A percentile compares a stretch with the other conserved stretches of the same genome.
phyloP scores from a whole-genome alignment of 78 protist genomes.

The Diacronema lutheri region DNA sequence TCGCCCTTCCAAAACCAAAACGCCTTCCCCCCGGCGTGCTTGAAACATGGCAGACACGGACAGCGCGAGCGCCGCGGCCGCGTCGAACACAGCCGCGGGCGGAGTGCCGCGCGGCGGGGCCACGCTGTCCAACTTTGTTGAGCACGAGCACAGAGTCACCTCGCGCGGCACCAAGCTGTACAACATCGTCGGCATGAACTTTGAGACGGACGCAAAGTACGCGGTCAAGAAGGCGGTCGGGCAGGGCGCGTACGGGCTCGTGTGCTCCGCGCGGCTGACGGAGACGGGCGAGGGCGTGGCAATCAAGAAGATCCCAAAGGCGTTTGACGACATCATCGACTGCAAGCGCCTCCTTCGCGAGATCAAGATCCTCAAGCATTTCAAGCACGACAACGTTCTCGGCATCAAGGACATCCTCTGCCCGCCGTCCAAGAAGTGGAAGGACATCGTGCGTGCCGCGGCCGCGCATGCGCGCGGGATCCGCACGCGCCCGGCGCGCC shows the following conservation, averaged over 20 bases:
- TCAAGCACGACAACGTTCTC: constrained; percentile 72
- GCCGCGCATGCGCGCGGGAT: too few relatives aligned
- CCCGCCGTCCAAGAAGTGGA: background rate
- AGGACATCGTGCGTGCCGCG: constrained; percentile 2
- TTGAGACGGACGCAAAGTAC: background rate
- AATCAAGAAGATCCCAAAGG: constrained; percentile 87
- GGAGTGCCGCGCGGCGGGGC: too few relatives aligned
- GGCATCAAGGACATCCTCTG: constrained; percentile 25
- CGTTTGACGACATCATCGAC: constrained; percentile 83
- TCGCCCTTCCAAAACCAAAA: too few relatives aligned
- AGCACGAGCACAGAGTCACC: background rate
- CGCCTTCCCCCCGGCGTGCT: too few relatives aligned
- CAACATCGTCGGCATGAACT: background rate
- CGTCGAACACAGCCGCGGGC: too few relatives aligned
- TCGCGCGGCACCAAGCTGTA: background rate
- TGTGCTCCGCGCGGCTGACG: background rate
- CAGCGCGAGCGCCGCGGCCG: too few relatives aligned
- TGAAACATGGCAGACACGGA: too few relatives aligned
- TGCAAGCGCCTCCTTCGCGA: constrained; percentile 92
- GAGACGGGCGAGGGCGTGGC: constrained; percentile 69
- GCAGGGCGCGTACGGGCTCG: constrained; percentile 27
- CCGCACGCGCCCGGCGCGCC: too few relatives aligned
- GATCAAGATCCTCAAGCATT: constrained; percentile 73
- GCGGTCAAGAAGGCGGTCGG: constrained; percentile 28
- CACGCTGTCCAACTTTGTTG: background rate